These are phyloP conservation scores for Torulaspora microellipsoides DNA, from an alignment of 805 yeast species.

Conservation along the genomic window DNA sequence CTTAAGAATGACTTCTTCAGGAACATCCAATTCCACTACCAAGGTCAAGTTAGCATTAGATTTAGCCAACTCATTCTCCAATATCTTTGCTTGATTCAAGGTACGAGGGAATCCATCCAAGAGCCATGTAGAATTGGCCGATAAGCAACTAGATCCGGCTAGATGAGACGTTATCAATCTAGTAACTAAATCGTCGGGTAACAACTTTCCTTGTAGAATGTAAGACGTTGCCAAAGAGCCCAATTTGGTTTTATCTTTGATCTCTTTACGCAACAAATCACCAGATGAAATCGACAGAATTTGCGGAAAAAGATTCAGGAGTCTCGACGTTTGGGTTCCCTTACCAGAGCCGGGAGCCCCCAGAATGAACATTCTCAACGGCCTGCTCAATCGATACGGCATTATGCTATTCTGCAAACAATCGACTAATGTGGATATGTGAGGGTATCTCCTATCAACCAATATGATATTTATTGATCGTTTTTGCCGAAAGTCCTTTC, in stretches of 20 bases:
- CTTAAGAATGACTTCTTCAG: slow-evolving; percentile 73
- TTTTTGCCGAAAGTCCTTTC: too few species aligned
- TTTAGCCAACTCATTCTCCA: slow-evolving; percentile 43
- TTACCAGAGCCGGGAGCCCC: slow-evolving; percentile 98
- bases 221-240: slow-evolving; percentile 54
- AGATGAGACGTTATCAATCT: slow-evolving; percentile 52
- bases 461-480: too few species aligned
- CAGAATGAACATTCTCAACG: slow-evolving; percentile 64
- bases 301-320: slow-evolving; percentile 49
- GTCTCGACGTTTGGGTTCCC: slow-evolving; percentile 76
- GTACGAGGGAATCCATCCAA: slow-evolving; percentile 94
- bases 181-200: slow-evolving; percentile 72
- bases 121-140: slow-evolving; percentile 53
- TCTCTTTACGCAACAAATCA: slow-evolving; percentile 69
- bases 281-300: slow-evolving; percentile 74
- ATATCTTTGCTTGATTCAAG: slow-evolving; percentile 57
- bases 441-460: too few species aligned
- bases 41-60: slow-evolving; percentile 50
- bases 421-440: too few species aligned
- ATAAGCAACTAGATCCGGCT: slow-evolving; percentile 19
- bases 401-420: background rate
- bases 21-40: slow-evolving; percentile 85
- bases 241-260: slow-evolving; percentile 46
- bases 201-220: slow-evolving; percentile 59
- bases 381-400: slow-evolving; percentile 22